phyloP scores from a whole-genome alignment of 805 yeast species.

The Lipomyces yamanashiensis region DNA sequence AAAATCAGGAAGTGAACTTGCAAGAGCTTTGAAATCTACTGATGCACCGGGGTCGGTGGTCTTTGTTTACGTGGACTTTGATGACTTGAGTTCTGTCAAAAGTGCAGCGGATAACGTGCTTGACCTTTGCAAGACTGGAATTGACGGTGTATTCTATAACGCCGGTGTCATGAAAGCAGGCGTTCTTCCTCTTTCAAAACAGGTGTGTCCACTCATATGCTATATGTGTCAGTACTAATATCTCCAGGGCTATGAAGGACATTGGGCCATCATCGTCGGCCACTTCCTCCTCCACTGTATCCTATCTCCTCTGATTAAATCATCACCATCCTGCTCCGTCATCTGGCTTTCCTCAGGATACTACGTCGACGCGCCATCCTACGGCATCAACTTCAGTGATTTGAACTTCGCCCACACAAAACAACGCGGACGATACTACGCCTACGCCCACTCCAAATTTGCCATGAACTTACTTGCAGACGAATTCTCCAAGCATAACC shows the following conservation, averaged over 20 bases:
- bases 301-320: constrained; percentile 45
- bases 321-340: constrained; percentile 42
- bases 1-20: not conserved
- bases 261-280: constrained; percentile 56
- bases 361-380: constrained; percentile 37
- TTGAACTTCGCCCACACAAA: constrained; percentile 39
- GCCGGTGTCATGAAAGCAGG: constrained; percentile 13
- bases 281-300: constrained; percentile 50
- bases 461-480: constrained; percentile 40
- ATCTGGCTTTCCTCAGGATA: constrained; percentile 53
- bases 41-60: constrained; percentile 9
- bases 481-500: constrained; percentile 14
- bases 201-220: not conserved
- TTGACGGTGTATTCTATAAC: constrained; percentile 50
- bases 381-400: constrained; percentile 47
- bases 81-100: constrained; percentile 43
- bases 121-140: constrained; percentile 36
- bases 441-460: constrained; percentile 53
- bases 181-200: not conserved
- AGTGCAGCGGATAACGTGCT: constrained; percentile 45
- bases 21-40: not conserved
- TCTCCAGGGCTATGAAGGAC: constrained; percentile 52
- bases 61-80: constrained; percentile 15
- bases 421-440: constrained; percentile 9
- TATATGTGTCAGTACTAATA: not conserved